Conservation (phyloP, 164 flowering plant genomes). For the Houttuynia cordata region DNA sequence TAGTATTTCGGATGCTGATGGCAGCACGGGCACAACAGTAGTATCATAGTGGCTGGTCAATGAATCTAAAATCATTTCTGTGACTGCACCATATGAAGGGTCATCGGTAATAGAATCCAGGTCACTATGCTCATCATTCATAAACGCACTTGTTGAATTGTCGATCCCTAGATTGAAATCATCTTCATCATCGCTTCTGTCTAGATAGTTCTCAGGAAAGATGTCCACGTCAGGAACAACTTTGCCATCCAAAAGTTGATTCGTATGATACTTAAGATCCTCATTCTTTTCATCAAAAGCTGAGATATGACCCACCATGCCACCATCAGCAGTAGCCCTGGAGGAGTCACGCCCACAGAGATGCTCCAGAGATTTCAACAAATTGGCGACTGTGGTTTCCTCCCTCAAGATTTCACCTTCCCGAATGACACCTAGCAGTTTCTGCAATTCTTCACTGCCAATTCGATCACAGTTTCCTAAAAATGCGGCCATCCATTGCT, state of each 20-base stretch:
- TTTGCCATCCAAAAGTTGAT: background rate
- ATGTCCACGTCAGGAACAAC: background rate
- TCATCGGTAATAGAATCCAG: background rate
- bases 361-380: slow-evolving; percentile 36
- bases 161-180: background rate
- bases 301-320: background rate
- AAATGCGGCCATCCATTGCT: slow-evolving; percentile 63
- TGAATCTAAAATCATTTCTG: background rate
- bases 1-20: background rate
- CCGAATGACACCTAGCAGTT: slow-evolving; percentile 27
- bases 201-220: background rate
- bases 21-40: background rate
- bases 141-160: background rate
- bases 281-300: background rate
- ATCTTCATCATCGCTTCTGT: background rate
- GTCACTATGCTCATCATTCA: background rate
- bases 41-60: background rate
- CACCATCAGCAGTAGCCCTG: background rate
- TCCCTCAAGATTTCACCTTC: slow-evolving; percentile 16
- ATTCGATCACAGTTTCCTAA: slow-evolving; percentile 29
- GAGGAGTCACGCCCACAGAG: slow-evolving; percentile 20
- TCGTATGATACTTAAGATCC: background rate
- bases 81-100: background rate
- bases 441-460: slow-evolving; percentile 18
- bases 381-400: slow-evolving; percentile 41